Evolutionary conservation across 192 early-diverging fungal genomes (phyloP).

Genomic region (Diversispora epigaea): DNA sequence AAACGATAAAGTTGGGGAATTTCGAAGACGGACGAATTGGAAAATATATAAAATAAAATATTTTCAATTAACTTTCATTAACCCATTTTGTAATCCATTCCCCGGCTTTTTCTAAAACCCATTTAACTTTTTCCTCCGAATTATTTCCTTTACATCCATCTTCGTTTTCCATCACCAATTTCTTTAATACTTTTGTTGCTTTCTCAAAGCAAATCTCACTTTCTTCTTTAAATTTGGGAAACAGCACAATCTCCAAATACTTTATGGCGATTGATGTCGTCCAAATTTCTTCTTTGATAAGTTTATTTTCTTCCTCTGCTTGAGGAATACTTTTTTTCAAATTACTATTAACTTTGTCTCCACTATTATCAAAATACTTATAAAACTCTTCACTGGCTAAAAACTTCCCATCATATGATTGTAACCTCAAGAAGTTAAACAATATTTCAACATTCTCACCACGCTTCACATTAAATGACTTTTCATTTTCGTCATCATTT

Average conservation of each 20-base stretch:
- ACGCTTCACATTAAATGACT: background rate
- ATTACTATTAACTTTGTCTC: background rate
- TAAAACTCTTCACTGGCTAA: background rate
- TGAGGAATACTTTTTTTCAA: background rate
- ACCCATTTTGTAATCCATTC: constrained; percentile 1
- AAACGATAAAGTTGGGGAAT: too few species aligned
- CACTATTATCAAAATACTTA: constrained; percentile 4
- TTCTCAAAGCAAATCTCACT: constrained; percentile 26
- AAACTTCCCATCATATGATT: constrained; percentile 32
- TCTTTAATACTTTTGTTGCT: constrained; percentile 19
- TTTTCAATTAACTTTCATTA: background rate
- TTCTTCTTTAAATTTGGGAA: constrained; percentile 7
- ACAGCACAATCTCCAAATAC: constrained; percentile 18
- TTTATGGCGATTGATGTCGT: background rate
- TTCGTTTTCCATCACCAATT: background rate
- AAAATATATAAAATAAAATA: too few species aligned
- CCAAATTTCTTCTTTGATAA: background rate
- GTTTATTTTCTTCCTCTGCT: background rate
- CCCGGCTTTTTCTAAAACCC: background rate
- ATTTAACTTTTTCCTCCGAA: background rate
- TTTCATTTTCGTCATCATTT: background rate
- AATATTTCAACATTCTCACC: background rate
- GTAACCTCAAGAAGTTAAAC: background rate
- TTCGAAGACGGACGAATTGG: too few species aligned
- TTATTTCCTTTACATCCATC: background rate